A percentile compares a stretch with the other conserved stretches of the same genome.
Conservation (phyloP, 1,284 basidiomycete genomes). For the Rhodotorula sp. region DNA sequence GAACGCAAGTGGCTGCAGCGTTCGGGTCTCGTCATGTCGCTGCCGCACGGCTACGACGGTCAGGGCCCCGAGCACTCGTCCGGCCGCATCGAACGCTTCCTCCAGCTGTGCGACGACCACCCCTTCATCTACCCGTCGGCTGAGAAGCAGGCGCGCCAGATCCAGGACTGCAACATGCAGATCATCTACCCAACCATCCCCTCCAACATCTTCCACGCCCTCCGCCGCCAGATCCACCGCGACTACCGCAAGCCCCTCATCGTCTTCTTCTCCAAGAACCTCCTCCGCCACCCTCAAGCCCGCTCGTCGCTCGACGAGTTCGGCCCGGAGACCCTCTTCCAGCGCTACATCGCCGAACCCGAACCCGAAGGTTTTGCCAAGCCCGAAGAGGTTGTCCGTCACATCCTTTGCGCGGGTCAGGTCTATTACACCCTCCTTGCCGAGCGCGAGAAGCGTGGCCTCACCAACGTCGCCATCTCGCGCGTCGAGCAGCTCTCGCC, state of each 20-base stretch:
- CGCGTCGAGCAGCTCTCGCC: conserved; percentile 92
- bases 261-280: conserved; percentile 92
- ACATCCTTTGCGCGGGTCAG: conserved; percentile 73
- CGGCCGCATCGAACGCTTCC: conserved; percentile 91
- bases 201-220: conserved; percentile 64
- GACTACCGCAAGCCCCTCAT: conserved; percentile 97
- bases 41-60: conserved; percentile 98
- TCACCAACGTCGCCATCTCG: conserved; percentile 87
- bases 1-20: conserved; percentile 99
- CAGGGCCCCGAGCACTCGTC: conserved; percentile 99
- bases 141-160: conserved; percentile 89
- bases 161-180: conserved; percentile 98
- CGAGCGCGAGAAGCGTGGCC: conserved; percentile 81
- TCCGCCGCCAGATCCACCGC: conserved; percentile 89
- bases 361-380: conserved; percentile 68
- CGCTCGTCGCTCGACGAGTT: conserved; percentile 85
- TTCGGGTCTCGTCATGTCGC: conserved; percentile 82
- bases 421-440: conserved; percentile 86
- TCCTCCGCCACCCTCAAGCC: conserved; percentile 88
- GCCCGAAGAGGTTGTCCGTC: conserved; percentile 83
- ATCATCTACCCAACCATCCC: background rate
- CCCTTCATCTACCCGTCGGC: conserved; percentile 84
- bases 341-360: conserved; percentile 85
- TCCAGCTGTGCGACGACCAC: conserved; percentile 97
- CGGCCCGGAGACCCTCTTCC: conserved; percentile 82